These are phyloP conservation scores for Eucalyptus globulus DNA, from an alignment of 345 rosid species.

Conservation along the genomic window DNA sequence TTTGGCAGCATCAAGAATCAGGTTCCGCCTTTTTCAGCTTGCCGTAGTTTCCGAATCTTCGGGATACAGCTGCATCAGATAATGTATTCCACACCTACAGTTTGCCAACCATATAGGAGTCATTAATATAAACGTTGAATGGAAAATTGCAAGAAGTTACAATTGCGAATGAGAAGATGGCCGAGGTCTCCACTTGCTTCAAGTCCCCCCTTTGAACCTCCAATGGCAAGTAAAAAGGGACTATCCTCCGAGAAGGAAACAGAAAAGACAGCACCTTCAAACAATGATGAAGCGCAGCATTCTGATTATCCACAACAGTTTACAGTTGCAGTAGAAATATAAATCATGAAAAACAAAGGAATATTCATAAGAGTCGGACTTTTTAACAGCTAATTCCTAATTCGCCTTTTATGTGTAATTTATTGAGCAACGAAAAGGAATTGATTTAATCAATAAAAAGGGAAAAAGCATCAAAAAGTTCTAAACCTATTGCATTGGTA, in stretches of 20 bases:
- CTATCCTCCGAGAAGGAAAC: not conserved
- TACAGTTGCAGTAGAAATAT: too few relatives aligned
- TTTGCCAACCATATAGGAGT: not conserved
- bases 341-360: too few relatives aligned
- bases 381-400: not conserved
- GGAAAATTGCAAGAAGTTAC: not conserved
- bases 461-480: too few relatives aligned
- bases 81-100: conserved; percentile 67
- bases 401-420: not conserved
- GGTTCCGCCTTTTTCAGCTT: not conserved
- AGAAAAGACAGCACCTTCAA: not conserved
- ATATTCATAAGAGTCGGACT: too few relatives aligned
- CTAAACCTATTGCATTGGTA: too few relatives aligned
- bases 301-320: too few relatives aligned
- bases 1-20: not conserved
- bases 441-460: too few relatives aligned
- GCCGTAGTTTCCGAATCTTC: conserved; percentile 20
- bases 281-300: not conserved
- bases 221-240: not conserved
- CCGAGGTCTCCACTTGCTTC: conserved; percentile 24
- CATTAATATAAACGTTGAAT: not conserved
- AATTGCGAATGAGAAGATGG: not conserved
- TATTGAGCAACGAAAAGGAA: not conserved
- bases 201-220: not conserved
- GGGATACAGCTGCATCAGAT: conserved; percentile 30